phyloP scores from a whole-genome alignment of 2,329 filamentous ascomycete species.

The Stachybotrys elegans region DNA sequence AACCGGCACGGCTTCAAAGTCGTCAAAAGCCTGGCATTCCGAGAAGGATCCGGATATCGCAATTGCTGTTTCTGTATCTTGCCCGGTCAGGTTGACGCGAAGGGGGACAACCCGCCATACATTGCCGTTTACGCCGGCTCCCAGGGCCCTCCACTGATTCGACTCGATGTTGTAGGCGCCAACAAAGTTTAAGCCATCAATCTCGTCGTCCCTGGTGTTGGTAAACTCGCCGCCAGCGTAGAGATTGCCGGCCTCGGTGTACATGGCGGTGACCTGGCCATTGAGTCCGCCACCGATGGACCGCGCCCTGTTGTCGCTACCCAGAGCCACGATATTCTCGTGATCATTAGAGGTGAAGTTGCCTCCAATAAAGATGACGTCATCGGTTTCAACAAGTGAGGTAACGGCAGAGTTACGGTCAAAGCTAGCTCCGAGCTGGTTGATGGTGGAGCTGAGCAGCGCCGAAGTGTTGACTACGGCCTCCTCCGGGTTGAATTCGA shows the following conservation, averaged over 20 bases:
- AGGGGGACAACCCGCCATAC: slow-evolving; percentile 73
- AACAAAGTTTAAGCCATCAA: slow-evolving; percentile 65
- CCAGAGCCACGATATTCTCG: slow-evolving; percentile 73
- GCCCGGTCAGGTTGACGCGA: slow-evolving; percentile 68
- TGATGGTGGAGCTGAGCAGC: slow-evolving; percentile 68
- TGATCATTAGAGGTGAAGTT: slow-evolving; percentile 69
- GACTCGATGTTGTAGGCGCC: slow-evolving; percentile 68
- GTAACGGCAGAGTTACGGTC: slow-evolving; percentile 62
- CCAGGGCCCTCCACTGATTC: slow-evolving; percentile 72
- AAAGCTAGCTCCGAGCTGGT: slow-evolving; percentile 69
- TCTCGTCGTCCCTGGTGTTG: slow-evolving; percentile 58
- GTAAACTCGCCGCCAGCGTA: slow-evolving; percentile 86
- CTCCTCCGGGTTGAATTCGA: slow-evolving; percentile 70
- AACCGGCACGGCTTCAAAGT: slow-evolving; percentile 55
- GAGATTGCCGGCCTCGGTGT: slow-evolving; percentile 59
- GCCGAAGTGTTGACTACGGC: slow-evolving; percentile 51
- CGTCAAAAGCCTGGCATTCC: slow-evolving; percentile 62
- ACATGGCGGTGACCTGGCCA: slow-evolving; percentile 67
- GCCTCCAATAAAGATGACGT: slow-evolving; percentile 71
- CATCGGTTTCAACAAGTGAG: slow-evolving; percentile 58
- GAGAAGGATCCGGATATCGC: slow-evolving; percentile 78
- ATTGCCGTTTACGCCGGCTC: slow-evolving; percentile 77
- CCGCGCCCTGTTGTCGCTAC: slow-evolving; percentile 56
- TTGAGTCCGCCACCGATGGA: slow-evolving; percentile 71
- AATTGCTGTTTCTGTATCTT: slow-evolving; percentile 66